Evolutionary conservation across 225 moss, liverwort and hornwort genomes (phyloP).

Genomic region (Marchantia polymorpha): DNA sequence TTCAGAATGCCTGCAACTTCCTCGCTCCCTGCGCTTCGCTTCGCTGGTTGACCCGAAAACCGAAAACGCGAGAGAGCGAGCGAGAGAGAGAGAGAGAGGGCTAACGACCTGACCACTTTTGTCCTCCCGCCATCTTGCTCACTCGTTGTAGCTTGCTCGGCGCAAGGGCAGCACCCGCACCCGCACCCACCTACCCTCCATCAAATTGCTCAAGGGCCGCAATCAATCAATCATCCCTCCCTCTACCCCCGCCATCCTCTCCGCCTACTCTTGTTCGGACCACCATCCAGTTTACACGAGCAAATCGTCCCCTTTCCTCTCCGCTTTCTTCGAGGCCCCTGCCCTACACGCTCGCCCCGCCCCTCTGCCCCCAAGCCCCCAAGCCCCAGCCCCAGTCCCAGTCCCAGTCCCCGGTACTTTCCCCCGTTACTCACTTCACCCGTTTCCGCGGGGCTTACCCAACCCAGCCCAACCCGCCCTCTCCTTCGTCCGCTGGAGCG

Average conservation of each 20-base stretch:
- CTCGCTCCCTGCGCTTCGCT: neutral
- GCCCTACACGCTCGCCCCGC: neutral
- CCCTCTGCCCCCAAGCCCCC: neutral
- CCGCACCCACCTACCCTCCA: neutral
- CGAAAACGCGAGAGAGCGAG: neutral
- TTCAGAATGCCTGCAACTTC: neutral
- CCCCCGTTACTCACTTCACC: too few relatives aligned
- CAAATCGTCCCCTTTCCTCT: neutral
- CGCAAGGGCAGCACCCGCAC: neutral
- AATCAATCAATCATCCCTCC: neutral
- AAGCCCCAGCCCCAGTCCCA: neutral
- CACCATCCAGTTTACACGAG: neutral
- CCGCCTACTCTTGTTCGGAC: neutral
- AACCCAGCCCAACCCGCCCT: too few relatives aligned
- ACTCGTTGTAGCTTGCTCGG: neutral
- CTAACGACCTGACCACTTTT: neutral
- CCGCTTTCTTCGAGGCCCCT: neutral
- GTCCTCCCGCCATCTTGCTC: neutral
- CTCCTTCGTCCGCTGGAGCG: too few relatives aligned
- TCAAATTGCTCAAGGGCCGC: too few relatives aligned
- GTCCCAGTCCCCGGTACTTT: too few relatives aligned
- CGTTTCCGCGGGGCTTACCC: too few relatives aligned
- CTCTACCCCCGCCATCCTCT: neutral
- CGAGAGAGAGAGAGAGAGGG: too few relatives aligned
- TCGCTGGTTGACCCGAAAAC: neutral